Evolutionary conservation across 2,329 filamentous ascomycete species (phyloP), one percentile per base, ranked within the genome.

Genomic region (Xylariaceae sp.): DNA sequence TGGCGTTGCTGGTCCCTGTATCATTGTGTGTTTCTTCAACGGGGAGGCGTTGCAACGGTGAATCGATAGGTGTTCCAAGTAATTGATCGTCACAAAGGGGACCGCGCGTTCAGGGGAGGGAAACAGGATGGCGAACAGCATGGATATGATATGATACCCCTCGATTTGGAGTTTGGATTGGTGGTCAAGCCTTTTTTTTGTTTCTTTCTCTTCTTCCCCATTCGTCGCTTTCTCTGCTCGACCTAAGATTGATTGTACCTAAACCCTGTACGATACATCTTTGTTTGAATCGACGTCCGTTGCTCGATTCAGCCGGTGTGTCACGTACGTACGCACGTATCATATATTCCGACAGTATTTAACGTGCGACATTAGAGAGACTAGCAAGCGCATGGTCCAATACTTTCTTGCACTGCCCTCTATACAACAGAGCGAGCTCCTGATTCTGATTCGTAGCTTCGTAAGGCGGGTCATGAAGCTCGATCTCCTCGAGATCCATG

Each of bases 361-460:
- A 60, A 39, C 37, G 22, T n/a, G 34, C 16, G 19, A 47, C 51
- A 21, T 58, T 45, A 29, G 62, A 60, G 18, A 67, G 61, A 47
- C 62, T 62, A 5, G 59, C 56, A 32, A 79, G 64, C 5, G 74
- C 74, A 41, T 69, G 72, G 55, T 73, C 68, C 49, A 83, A 57
- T 1, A 82, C 78, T 19, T 66, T 71, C 49, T 73, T 70, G 59
- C 77, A 81, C 58, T 78, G 72, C 26, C 64, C 62, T 21, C 80
- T 68, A 60, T 83, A 83, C n/a, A 71, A 66, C 16, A 75, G 44
- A 13, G 76, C 80, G 40, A 83, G 63, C 42, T 64, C 61, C 67
- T 81, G 79, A 48, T 78, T 78, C 9, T 56, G 59, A 40, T 74
- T 79, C 41, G 50, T 46, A 3, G 67, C 65, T 13, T 70, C 70